Percentiles rank a stretch among this genome's conserved stretches.
Evolutionary conservation across 805 yeast species (phyloP).

Genomic region (Maudiozyma pseudohumilis): DNA sequence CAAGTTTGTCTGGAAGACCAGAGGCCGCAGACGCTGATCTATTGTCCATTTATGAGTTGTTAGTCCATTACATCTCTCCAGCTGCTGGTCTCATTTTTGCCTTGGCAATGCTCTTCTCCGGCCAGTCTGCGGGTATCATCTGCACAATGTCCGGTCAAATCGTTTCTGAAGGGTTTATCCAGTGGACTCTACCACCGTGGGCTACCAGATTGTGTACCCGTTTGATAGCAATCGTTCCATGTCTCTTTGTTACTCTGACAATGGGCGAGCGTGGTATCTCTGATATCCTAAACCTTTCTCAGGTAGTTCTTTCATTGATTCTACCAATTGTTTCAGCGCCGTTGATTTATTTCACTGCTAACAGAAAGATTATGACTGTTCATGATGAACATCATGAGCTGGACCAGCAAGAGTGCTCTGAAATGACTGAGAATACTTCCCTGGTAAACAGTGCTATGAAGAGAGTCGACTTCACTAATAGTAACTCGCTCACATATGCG

Average conservation of each 20-base stretch:
- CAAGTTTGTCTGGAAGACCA: constrained; percentile 59
- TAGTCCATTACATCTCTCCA: constrained; percentile 61
- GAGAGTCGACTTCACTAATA: constrained; percentile 58
- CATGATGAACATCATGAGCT: constrained; percentile 21
- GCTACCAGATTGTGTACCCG: constrained; percentile 71
- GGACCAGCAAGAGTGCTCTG: constrained; percentile 1
- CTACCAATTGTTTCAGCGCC: constrained; percentile 88
- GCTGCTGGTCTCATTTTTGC: constrained; percentile 88
- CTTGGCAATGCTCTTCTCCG: constrained; percentile 75
- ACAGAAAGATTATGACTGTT: constrained; percentile 56
- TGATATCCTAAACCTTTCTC: constrained; percentile 65
- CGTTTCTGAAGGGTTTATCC: constrained; percentile 82
- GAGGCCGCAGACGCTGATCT: constrained; percentile 72
- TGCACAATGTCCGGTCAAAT: constrained; percentile 91
- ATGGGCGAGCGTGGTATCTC: constrained; percentile 79
- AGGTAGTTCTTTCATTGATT: constrained; percentile 70
- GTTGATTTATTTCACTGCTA: constrained; percentile 68
- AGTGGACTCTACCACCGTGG: constrained; percentile 76
- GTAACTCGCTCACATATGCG: constrained; percentile 39
- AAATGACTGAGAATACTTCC: constrained; percentile 24
- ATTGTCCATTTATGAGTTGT: constrained; percentile 65
- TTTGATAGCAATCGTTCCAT: constrained; percentile 76
- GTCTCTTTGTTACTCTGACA: constrained; percentile 58
- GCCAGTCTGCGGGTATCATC: constrained; percentile 93
- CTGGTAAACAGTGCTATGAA: constrained; percentile 19